Evolutionary conservation across 2,329 filamentous ascomycete species (phyloP).

Genomic region (Venturia nashicola): DNA sequence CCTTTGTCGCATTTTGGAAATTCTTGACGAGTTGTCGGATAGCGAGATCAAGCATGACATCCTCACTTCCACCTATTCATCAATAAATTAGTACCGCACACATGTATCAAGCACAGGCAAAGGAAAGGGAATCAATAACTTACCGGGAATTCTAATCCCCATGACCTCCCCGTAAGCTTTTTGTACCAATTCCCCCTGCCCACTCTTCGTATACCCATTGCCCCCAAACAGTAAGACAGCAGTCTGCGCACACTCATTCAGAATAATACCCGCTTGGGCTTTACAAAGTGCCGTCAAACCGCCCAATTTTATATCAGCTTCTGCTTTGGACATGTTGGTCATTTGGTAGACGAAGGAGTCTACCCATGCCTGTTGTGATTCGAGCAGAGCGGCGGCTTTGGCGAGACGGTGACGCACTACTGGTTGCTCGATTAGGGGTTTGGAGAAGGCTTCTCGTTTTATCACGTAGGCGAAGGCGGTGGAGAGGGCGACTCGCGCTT

Average conservation of each 20-base stretch:
- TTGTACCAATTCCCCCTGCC: conserved; percentile 60
- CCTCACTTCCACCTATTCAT: conserved; percentile 44
- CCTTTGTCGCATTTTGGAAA: conserved; percentile 46
- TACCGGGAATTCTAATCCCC: conserved; percentile 39
- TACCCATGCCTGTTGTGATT: conserved; percentile 60
- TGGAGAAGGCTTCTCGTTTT: conserved; percentile 56
- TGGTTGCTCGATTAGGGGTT: conserved; percentile 59
- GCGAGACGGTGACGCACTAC: conserved; percentile 63
- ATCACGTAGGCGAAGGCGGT: conserved; percentile 50
- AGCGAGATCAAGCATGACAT: conserved; percentile 59
- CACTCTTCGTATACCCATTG: conserved; percentile 57
- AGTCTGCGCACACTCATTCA: conserved; percentile 58
- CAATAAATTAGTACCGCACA: too few relatives aligned
- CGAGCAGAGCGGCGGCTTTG: conserved; percentile 55
- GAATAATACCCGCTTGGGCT: conserved; percentile 57
- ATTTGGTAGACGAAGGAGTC: conserved; percentile 60
- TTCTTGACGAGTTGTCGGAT: conserved; percentile 61
- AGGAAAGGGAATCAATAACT: not conserved
- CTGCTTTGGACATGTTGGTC: conserved; percentile 45
- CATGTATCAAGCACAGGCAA: too few relatives aligned
- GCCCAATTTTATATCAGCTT: conserved; percentile 53
- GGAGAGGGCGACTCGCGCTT: conserved; percentile 47
- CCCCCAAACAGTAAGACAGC: conserved; percentile 63
- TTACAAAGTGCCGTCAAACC: conserved; percentile 62
- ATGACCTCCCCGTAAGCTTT: conserved; percentile 53